These are phyloP conservation scores for Pseudogymnoascus sp. DNA, from an alignment of 2,329 filamentous ascomycete species.

Conservation along the genomic window DNA sequence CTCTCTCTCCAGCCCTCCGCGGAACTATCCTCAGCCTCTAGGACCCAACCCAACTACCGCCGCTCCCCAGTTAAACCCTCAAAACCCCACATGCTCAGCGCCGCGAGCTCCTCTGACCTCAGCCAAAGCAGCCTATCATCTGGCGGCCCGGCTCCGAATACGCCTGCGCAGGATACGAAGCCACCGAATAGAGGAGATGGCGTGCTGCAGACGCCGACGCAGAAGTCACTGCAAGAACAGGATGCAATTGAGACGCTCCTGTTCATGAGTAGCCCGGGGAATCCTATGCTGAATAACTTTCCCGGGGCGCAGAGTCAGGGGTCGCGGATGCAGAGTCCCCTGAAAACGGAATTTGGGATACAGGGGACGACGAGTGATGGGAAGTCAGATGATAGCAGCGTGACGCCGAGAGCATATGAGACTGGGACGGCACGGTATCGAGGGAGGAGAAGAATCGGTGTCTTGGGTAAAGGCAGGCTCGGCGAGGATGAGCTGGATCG, in stretches of 20 bases:
- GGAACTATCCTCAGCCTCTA: slow-evolving; percentile 28
- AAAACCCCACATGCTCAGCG: slow-evolving; percentile 19
- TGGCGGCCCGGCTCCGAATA: not conserved
- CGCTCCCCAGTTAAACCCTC: slow-evolving; percentile 26
- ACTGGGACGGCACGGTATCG: slow-evolving; percentile 14
- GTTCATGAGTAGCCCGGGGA: slow-evolving; percentile 74
- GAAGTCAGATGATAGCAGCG: slow-evolving; percentile 14
- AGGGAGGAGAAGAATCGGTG: slow-evolving; percentile 15
- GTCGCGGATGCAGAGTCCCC: slow-evolving; percentile 25
- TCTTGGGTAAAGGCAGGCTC: slow-evolving; percentile 11
- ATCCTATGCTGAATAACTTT: slow-evolving; percentile 53
- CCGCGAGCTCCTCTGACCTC: slow-evolving; percentile 14
- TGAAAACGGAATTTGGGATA: slow-evolving; percentile 25
- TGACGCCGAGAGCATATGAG: slow-evolving; percentile 16
- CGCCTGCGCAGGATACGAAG: not conserved
- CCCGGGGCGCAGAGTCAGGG: slow-evolving; percentile 31
- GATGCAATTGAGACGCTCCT: slow-evolving; percentile 74
- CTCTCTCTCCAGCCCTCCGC: slow-evolving; percentile 29
- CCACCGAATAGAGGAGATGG: slow-evolving; percentile 14
- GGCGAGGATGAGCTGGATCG: slow-evolving; percentile 24
- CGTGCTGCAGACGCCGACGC: slow-evolving; percentile 51
- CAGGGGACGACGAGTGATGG: slow-evolving; percentile 17
- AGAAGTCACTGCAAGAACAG: slow-evolving; percentile 64
- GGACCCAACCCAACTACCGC: slow-evolving; percentile 19
- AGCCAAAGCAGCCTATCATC: slow-evolving; percentile 19